Evolutionary conservation across 78 protist species (phyloP).

Genomic region (Dictyostelium firmibasis): DNA sequence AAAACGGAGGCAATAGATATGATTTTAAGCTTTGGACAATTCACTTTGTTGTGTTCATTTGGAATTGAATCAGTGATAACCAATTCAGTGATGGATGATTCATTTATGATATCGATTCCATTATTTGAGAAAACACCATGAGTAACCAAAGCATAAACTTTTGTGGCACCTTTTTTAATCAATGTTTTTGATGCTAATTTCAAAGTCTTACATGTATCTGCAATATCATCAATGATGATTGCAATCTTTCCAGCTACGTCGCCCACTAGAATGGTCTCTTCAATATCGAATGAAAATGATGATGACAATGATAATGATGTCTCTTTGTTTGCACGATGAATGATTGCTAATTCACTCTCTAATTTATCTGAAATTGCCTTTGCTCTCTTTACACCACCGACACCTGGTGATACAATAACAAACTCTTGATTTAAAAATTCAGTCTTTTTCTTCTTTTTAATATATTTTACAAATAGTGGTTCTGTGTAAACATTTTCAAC

Average conservation of each 20-base stretch:
- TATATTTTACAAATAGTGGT: conserved; percentile 81
- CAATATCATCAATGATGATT: conserved; percentile 87
- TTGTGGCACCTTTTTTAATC: conserved; percentile 70
- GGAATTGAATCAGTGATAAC: conserved; percentile 90
- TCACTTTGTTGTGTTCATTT: conserved; percentile 56
- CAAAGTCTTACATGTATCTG: conserved; percentile 87
- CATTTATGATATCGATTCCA: conserved; percentile 82
- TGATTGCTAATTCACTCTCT: conserved; percentile 81
- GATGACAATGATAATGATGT: not conserved
- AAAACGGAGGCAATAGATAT: conserved; percentile 70
- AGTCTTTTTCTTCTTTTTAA: conserved; percentile 20
- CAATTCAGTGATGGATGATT: conserved; percentile 52
- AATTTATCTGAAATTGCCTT: conserved; percentile 82
- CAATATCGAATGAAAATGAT: not conserved
- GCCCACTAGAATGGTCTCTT: conserved; percentile 62
- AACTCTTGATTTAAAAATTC: not conserved
- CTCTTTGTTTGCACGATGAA: conserved; percentile 84
- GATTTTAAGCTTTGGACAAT: conserved; percentile 62
- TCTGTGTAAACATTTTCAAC: conserved; percentile 89
- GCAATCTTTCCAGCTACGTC: conserved; percentile 66
- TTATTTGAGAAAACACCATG: conserved; percentile 75
- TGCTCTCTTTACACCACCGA: conserved; percentile 89
- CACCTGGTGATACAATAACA: conserved; percentile 87
- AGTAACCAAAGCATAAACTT: conserved; percentile 61
- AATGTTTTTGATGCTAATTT: conserved; percentile 56